Evolutionary conservation across 768 basidiomycete species (phyloP), one percentile per base, ranked within the genome.

Genomic region (Glaciozyma martinii): DNA sequence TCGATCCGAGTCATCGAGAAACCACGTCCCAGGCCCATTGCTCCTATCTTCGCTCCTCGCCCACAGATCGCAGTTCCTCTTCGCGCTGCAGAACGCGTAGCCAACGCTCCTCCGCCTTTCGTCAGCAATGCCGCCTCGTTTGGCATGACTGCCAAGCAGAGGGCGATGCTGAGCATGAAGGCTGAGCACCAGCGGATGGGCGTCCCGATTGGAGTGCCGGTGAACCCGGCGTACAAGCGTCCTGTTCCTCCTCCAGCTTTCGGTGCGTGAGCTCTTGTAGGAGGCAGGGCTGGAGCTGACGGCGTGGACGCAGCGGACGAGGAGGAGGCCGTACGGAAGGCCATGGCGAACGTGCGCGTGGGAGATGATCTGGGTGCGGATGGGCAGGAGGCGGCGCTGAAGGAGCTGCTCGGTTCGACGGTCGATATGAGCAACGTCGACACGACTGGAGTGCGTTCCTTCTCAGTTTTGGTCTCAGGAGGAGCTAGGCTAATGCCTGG

Each of bases 161-260:
- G 37, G 37, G 37, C 37, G 37, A 40, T 40, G 37, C 37, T 40
- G 37, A 40, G 37, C 15, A 40, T 40, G 37, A 40, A 40, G 37
- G 37, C 12, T 8, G 37, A 40, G 37, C 37, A 40, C 15, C 37
- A 40, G 37, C 5, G 37, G 37, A 6, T 40, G 37, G 37, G 37
- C 37, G 37, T 40, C 3, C 37, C 68, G 29, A 70, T 70, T 29
- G 59, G 19, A 3, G 68, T 70, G 0, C 68, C 68, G 25, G 33
- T 29, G 33, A 63, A 66, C 52, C n/a, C 40, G 21, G 23, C 56
- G 56, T 43, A 58, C 56, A 32, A 23, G 30, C 37, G 23, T 18
- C 42, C 56, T 15, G 44, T 33, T 25, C 16, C 21, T 16, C 16
- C 40, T 25, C 27, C 27, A 29, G 29, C 30, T 16, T 43, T 40